Percentiles rank a stretch among this genome's conserved stretches.
These are phyloP conservation scores for Dendrobium officinale DNA, from an alignment of 106 monocot genomes.

Conservation along the genomic window DNA sequence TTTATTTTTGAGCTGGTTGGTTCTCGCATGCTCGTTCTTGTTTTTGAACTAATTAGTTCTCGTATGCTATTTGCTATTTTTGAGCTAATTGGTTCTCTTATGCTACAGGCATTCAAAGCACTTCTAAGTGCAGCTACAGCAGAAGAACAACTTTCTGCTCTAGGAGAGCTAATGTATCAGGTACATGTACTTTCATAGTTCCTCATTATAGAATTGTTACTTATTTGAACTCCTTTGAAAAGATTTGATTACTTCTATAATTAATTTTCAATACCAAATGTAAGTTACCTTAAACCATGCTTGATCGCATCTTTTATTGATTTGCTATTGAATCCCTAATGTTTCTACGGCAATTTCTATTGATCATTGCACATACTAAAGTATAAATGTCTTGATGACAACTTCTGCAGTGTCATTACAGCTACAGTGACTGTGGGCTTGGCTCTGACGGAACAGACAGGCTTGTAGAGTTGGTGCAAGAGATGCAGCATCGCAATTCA, in stretches of 20 bases:
- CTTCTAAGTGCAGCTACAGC: slow-evolving; percentile 66
- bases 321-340: background rate
- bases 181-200: slow-evolving; percentile 20
- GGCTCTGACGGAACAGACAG: slow-evolving; percentile 87
- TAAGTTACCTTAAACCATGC: background rate
- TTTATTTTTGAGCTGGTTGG: background rate
- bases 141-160: slow-evolving; percentile 82
- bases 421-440: slow-evolving; percentile 83
- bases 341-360: background rate
- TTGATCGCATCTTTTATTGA: background rate
- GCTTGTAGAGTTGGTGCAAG: slow-evolving; percentile 82
- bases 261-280: background rate
- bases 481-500: slow-evolving; percentile 65
- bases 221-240: background rate
- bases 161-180: slow-evolving; percentile 98
- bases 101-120: slow-evolving; percentile 71
- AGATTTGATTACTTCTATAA: background rate
- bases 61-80: too few relatives aligned
- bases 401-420: slow-evolving; percentile 78
- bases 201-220: too few relatives aligned
- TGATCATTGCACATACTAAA: background rate
- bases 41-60: too few relatives aligned
- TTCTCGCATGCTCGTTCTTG: too few relatives aligned
- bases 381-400: background rate
- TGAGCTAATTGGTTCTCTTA: background rate